phyloP scores from a whole-genome alignment of 2,329 filamentous ascomycete species.

The Claviceps sorghi region DNA sequence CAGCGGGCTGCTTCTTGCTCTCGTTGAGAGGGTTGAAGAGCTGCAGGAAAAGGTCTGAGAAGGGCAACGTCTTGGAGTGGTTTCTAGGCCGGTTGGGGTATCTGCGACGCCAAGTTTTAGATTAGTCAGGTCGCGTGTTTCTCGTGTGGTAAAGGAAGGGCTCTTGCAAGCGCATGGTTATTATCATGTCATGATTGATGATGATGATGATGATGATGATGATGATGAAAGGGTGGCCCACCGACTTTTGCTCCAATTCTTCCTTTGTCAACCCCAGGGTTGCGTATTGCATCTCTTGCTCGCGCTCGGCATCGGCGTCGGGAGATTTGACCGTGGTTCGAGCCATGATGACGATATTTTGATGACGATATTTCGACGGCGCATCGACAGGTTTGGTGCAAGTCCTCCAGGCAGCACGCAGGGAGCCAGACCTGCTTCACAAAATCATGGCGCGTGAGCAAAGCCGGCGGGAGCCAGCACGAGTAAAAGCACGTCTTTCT shows the following conservation, averaged over 20 bases:
- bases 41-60: slow-evolving; percentile 60
- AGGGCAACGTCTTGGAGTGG: slow-evolving; percentile 61
- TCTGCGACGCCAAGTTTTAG: slow-evolving; percentile 24
- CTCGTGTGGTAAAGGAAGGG: too few relatives aligned
- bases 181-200: too few relatives aligned
- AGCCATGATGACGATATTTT: neutral
- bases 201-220: too few relatives aligned
- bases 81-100: slow-evolving; percentile 77
- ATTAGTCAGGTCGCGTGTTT: neutral
- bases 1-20: slow-evolving; percentile 60
- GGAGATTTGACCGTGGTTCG: slow-evolving; percentile 12
- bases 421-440: neutral
- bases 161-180: neutral
- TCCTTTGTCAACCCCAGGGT: slow-evolving; percentile 22
- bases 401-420: neutral
- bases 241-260: slow-evolving; percentile 31
- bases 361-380: neutral
- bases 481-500: too few relatives aligned
- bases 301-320: slow-evolving; percentile 28
- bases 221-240: neutral
- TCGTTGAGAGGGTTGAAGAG: slow-evolving; percentile 72
- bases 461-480: too few relatives aligned
- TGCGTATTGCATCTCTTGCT: slow-evolving; percentile 39
- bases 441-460: neutral
- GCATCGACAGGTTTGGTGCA: neutral